These are phyloP conservation scores for Dryas integrifolia DNA, from an alignment of 331 rosid genomes.

Conservation along the genomic window DNA sequence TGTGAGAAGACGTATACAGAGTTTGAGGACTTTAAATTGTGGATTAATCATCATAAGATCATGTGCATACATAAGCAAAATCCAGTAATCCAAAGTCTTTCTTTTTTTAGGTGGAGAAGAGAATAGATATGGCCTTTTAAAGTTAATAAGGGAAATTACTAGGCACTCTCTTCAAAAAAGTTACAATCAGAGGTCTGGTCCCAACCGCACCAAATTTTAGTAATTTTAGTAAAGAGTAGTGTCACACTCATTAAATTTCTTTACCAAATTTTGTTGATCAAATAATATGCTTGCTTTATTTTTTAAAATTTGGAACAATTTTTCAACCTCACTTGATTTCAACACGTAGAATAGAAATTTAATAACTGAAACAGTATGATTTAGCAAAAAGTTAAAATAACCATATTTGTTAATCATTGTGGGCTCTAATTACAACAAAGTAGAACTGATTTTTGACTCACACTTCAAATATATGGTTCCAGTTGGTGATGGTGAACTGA, in stretches of 20 bases:
- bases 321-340: too few species aligned
- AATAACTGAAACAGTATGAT: neutral
- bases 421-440: neutral
- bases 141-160: neutral
- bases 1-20: neutral
- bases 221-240: too few species aligned
- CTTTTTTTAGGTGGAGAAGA: neutral
- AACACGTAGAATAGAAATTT: too few species aligned
- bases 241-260: too few species aligned
- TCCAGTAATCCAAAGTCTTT: slow-evolving; percentile 8
- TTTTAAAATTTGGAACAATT: too few species aligned
- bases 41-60: neutral
- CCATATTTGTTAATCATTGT: neutral
- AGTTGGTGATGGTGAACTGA: too few species aligned
- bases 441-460: neutral
- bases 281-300: too few species aligned
- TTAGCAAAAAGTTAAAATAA: neutral
- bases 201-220: neutral
- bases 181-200: neutral
- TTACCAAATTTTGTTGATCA: too few species aligned
- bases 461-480: too few species aligned
- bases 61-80: neutral
- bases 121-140: neutral
- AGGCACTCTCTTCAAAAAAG: neutral
- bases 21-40: neutral